Evolutionary conservation across 768 basidiomycete genomes (phyloP).

Genomic region (Cytidiella melzeri): DNA sequence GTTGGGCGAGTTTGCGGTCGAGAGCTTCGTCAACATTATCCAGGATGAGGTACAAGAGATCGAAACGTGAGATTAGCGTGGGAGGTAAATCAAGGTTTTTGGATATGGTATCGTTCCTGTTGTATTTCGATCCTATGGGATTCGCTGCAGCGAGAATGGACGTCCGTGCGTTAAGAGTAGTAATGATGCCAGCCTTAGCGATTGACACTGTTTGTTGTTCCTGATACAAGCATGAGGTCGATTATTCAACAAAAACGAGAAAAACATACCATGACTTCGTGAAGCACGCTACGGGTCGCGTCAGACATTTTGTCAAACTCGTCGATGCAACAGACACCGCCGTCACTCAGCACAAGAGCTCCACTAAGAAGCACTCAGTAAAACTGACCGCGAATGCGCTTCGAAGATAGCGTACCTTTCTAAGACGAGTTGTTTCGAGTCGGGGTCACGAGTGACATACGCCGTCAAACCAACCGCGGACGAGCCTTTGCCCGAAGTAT

Average conservation of each 20-base stretch:
- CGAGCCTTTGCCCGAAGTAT: constrained; percentile 96
- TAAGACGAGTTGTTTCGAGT: constrained; percentile 95
- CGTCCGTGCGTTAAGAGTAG: constrained; percentile 96
- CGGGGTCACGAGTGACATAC: constrained; percentile 96
- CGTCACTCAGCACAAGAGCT: constrained; percentile 90
- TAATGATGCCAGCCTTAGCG: constrained; percentile 98
- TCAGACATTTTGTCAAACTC: constrained; percentile 99
- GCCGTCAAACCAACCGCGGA: constrained; percentile 98
- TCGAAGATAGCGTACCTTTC: constrained; percentile 79
- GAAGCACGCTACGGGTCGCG: constrained; percentile 92
- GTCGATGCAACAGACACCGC: constrained; percentile 97
- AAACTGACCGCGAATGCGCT: background rate
- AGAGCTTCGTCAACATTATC: constrained; percentile 88
- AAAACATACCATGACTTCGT: constrained; percentile 88
- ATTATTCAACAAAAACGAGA: background rate
- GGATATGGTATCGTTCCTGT: constrained; percentile 86
- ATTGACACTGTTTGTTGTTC: constrained; percentile 99
- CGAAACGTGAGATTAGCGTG: constrained; percentile 96
- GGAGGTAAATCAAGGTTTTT: constrained; percentile 97
- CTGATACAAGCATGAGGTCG: constrained; percentile 34
- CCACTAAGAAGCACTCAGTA: constrained; percentile 46
- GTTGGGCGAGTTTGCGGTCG: constrained; percentile 85
- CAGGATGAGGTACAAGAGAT: constrained; percentile 90
- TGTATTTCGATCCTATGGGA: constrained; percentile 93
- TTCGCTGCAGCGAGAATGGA: constrained; percentile 98